These are phyloP conservation scores for Venturia effusa DNA, from an alignment of 2,329 filamentous ascomycete species.

Conservation along the genomic window DNA sequence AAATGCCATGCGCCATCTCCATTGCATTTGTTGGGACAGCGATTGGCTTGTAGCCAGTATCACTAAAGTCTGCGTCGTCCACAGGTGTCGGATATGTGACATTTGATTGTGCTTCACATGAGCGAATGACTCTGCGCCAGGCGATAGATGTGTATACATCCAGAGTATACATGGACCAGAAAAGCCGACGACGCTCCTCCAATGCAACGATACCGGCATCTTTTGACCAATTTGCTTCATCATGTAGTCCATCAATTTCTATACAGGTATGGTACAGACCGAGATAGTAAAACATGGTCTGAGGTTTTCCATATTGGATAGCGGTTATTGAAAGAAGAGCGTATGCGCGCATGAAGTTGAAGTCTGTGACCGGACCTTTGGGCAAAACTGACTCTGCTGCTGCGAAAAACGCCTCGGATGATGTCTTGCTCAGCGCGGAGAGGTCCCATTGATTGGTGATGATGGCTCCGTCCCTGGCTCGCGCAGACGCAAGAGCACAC, in stretches of 20 bases:
- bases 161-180: slow-evolving; percentile 38
- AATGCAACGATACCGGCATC: background rate
- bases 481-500: background rate
- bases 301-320: background rate
- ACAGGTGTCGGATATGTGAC: slow-evolving; percentile 39
- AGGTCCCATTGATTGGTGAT: background rate
- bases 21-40: slow-evolving; percentile 16
- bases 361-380: background rate
- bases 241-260: background rate
- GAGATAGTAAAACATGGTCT: background rate
- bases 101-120: slow-evolving; percentile 34
- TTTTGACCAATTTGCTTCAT: background rate
- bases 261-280: slow-evolving; percentile 1
- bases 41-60: background rate
- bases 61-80: slow-evolving; percentile 35
- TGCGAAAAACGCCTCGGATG: background rate
- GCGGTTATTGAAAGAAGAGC: slow-evolving; percentile 3
- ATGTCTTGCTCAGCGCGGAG: background rate
- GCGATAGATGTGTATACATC: slow-evolving; percentile 45
- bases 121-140: slow-evolving; percentile 37
- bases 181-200: slow-evolving; percentile 3
- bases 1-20: background rate
- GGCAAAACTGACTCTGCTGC: background rate
- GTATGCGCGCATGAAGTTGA: slow-evolving; percentile 1
- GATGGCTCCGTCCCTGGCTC: background rate